Evolutionary conservation across 495 filamentous ascomycete species (phyloP).

Genomic region (Lasiosphaeriaceae sp.): DNA sequence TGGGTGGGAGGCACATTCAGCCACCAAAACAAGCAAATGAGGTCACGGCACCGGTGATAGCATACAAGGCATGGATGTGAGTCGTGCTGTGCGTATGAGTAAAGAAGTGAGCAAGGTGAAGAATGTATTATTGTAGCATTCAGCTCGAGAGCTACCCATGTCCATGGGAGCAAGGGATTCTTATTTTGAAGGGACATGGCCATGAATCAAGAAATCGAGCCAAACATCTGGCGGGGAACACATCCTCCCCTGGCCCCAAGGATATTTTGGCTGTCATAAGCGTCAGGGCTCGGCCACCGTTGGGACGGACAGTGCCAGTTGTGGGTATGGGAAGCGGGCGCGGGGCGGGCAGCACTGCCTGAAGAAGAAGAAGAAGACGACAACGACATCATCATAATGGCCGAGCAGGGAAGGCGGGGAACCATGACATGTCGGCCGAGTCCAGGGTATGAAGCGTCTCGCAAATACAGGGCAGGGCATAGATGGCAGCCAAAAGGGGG

Average conservation of each 20-base stretch:
- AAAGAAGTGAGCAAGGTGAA: no score
- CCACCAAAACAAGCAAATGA: slow-evolving; percentile 15
- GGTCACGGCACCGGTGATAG: slow-evolving; percentile 14
- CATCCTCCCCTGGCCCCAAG: not conserved
- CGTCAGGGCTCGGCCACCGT: not conserved
- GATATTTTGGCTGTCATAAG: not conserved
- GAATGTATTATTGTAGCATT: no score
- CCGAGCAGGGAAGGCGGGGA: not conserved
- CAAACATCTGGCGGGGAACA: not conserved
- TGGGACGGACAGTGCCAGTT: not conserved
- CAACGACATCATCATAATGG: not conserved
- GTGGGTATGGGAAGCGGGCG: not conserved
- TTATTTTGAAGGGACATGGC: no score
- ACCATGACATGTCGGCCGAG: not conserved
- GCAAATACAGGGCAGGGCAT: no score
- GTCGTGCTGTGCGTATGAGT: not conserved
- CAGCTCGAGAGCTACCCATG: no score
- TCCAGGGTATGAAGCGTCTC: no score
- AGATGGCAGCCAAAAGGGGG: no score
- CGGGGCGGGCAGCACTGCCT: no score
- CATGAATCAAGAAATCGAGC: no score
- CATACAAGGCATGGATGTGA: not conserved
- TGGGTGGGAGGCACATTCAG: slow-evolving; percentile 5
- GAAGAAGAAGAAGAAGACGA: not conserved
- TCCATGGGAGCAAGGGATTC: no score